Percentiles rank a stretch among this genome's conserved stretches.
These are phyloP conservation scores for Klebsormidium nitens DNA, from an alignment of 139 green algal genomes.

Conservation along the genomic window DNA sequence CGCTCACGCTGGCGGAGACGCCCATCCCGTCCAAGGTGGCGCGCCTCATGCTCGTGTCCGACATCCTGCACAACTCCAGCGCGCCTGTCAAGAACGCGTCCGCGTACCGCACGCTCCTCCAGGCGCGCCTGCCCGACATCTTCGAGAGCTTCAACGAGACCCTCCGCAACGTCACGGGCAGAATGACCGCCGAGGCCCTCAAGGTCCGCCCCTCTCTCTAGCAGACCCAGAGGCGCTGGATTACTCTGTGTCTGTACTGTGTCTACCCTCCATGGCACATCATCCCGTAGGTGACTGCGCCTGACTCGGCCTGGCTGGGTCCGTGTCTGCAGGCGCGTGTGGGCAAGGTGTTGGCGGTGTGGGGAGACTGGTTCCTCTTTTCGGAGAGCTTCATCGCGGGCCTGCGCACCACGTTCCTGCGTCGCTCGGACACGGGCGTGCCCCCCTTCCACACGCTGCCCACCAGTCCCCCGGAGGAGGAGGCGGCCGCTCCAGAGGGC, in stretches of 20 bases:
- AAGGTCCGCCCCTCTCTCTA: conserved; percentile 23
- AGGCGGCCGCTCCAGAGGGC: conserved; percentile 10
- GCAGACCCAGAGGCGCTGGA: not conserved
- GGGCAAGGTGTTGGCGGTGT: conserved; percentile 32
- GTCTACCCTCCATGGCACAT: not conserved
- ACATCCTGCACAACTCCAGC: conserved; percentile 91
- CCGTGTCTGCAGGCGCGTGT: conserved; percentile 28
- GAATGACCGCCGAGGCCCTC: conserved; percentile 36
- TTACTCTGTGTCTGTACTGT: not conserved
- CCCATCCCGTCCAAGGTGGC: conserved; percentile 69
- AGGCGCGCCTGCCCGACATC: conserved; percentile 66
- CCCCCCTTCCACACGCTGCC: conserved; percentile 22
- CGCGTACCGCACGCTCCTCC: conserved; percentile 65
- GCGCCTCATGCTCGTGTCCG: conserved; percentile 80
- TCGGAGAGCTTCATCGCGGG: conserved; percentile 32
- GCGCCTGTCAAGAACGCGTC: conserved; percentile 82
- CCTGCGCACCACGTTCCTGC: conserved; percentile 32
- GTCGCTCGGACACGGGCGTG: conserved; percentile 9
- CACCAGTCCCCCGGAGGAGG: conserved; percentile 11
- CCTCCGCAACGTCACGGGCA: conserved; percentile 16
- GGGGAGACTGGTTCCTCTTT: conserved; percentile 44
- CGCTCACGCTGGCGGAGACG: conserved; percentile 79
- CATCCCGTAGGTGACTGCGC: not conserved
- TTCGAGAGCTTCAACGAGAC: conserved; percentile 45
- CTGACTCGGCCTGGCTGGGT: too few species aligned